Conservation (phyloP, 306 rosid species). For the Trichosanthes truncata region DNA sequence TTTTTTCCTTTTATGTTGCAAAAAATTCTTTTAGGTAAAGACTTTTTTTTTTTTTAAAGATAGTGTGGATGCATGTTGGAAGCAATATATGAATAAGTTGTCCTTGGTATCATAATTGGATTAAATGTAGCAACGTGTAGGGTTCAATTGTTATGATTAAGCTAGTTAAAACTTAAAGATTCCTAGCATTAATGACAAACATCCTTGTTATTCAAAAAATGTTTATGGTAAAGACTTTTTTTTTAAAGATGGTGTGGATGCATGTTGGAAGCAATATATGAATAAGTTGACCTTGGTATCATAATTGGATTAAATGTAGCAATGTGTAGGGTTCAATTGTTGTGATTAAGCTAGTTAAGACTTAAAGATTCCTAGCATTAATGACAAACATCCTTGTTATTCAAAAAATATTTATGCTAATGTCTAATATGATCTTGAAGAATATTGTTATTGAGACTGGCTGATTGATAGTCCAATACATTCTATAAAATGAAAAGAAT, state of each 20-base stretch:
- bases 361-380: too few species aligned
- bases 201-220: too few species aligned
- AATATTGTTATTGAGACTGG: too few species aligned
- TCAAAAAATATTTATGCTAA: not conserved
- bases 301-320: too few species aligned
- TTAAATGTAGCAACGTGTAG: not conserved
- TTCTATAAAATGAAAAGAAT: too few species aligned
- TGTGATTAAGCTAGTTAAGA: too few species aligned
- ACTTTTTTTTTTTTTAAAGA: not conserved
- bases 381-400: too few species aligned
- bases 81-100: not conserved
- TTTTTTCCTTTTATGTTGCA: not conserved
- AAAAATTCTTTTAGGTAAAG: not conserved
- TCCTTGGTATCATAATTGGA: not conserved
- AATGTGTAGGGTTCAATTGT: not conserved
- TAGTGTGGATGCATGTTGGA: not conserved
- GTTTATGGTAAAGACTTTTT: not conserved
- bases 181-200: too few species aligned
- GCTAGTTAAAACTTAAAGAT: not conserved
- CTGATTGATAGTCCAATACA: too few species aligned
- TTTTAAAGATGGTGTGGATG: not conserved
- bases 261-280: not conserved
- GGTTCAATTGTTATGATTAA: not conserved
- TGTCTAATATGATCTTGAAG: too few species aligned
- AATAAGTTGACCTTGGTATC: not conserved